Base-by-base conservation (phyloP, 2,329 filamentous ascomycete genomes). In the Talaromyces rugulosus region DNA sequence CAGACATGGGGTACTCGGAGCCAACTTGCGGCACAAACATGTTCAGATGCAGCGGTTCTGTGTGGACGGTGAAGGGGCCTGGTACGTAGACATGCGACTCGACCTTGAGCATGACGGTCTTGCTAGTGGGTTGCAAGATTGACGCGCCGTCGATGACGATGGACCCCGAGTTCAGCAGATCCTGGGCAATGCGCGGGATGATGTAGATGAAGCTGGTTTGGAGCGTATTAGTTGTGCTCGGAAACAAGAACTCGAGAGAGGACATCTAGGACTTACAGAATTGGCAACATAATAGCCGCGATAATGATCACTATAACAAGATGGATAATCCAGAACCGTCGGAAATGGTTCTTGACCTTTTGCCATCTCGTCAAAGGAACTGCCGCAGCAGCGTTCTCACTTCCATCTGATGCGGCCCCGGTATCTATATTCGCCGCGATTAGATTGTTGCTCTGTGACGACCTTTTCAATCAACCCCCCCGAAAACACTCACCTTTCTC, bases 111-210 rank as follows among this genome's bases (percentile, higher is more conserved):
- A 69, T 52, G 12, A 79, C 65, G 2, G 68, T 69, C 16, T 76
- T 67, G 14, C 70, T 70, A 1, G 69, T 69, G 11, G 76, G 72
- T 16, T 76, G 69, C 58, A 76, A 63, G 27, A 79, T 68, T 0
- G 68, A 65, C 0, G 74, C 74, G 53, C 68, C 66, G 64, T 72
- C 70, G 36, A 79, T 71, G 2, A 76, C 70, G 5, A 79, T 68
- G 16, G 68, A 60, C 3, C 75, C 74, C 53, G 73, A 71, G 58
- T 78, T 65, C 23, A 79, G 70, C 16, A 79, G 70, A 34, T 70
- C 64, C 51, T 78, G 77, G 0, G 77, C 75, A 36, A 79, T 69
- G 11, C 75, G 75, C n/a, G 77, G 77, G 7, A 79, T 71, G 18
- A 72, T 68, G 54, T 77, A 67, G 1, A 75, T 62, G 67, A 79